Evolutionary conservation across 257 asterid genomes (phyloP).

Genomic region (Nicotiana attenuata): DNA sequence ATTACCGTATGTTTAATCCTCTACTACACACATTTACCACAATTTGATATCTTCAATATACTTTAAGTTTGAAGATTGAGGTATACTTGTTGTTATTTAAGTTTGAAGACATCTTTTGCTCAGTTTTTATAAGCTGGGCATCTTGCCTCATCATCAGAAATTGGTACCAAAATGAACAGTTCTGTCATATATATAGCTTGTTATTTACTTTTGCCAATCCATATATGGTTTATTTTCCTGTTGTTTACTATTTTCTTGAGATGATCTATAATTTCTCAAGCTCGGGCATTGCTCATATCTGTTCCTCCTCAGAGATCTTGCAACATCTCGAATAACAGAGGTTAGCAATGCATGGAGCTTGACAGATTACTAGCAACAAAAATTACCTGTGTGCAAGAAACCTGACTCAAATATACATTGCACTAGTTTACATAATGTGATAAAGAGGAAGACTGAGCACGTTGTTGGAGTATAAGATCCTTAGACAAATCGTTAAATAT

Average conservation of each 20-base stretch:
- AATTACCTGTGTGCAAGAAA: background rate
- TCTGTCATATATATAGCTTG: background rate
- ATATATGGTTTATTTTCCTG: background rate
- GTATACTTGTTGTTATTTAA: background rate
- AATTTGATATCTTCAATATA: background rate
- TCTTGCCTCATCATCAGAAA: background rate
- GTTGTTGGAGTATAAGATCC: background rate
- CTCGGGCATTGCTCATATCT: background rate
- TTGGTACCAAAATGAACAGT: background rate
- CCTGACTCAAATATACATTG: background rate
- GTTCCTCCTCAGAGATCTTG: background rate
- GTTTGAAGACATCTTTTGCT: background rate
- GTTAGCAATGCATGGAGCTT: background rate
- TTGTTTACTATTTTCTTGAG: slow-evolving; percentile 1
- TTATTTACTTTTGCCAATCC: background rate
- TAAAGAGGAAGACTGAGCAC: background rate
- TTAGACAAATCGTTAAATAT: background rate
- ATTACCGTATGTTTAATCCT: background rate
- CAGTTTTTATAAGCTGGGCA: background rate
- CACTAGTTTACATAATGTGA: background rate
- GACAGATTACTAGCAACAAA: background rate
- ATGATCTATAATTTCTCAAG: background rate
- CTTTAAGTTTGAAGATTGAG: background rate
- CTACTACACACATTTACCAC: background rate
- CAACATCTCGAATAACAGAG: background rate